These are phyloP conservation scores for Suillus clintonianus DNA, from an alignment of 768 basidiomycete genomes.

Conservation along the genomic window DNA sequence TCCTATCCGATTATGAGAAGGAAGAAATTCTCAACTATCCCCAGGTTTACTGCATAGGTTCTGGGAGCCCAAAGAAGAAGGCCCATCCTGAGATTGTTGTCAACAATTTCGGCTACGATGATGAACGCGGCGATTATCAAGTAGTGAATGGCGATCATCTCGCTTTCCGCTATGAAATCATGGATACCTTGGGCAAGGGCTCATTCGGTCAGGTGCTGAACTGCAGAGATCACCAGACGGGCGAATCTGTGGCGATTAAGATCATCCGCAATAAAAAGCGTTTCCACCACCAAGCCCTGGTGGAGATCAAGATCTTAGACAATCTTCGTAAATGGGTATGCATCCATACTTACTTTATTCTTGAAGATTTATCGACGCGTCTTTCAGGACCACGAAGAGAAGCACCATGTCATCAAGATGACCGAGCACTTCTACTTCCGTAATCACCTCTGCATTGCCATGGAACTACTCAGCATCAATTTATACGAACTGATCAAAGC, in stretches of 20 bases:
- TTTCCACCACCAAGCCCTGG: conserved; percentile 96
- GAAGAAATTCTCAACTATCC: conserved; percentile 91
- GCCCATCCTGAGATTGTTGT: conserved; percentile 70
- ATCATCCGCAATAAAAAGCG: conserved; percentile 99
- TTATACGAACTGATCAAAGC: conserved; percentile 99
- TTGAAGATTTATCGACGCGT: not conserved
- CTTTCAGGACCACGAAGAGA: conserved; percentile 88
- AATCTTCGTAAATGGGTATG: conserved; percentile 96
- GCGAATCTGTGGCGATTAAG: conserved; percentile 97
- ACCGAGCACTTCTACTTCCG: conserved; percentile 98
- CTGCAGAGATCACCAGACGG: conserved; percentile 94
- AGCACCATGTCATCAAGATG: conserved; percentile 97
- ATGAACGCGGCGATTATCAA: conserved; percentile 96
- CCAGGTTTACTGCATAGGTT: conserved; percentile 80
- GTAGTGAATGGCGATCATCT: conserved; percentile 91
- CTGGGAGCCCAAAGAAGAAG: conserved; percentile 79
- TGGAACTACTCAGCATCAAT: conserved; percentile 97
- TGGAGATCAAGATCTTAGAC: conserved; percentile 99
- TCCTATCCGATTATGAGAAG: conserved; percentile 84
- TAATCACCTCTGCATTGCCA: conserved; percentile 96
- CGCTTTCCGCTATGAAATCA: conserved; percentile 94
- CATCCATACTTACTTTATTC: not conserved
- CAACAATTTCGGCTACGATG: conserved; percentile 96
- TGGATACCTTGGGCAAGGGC: conserved; percentile 93
- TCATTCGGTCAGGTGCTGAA: conserved; percentile 97